Percentiles rank a stretch among this genome's conserved stretches.
Conservation (phyloP, 768 basidiomycete genomes). For the Amanita molliuscula region DNA sequence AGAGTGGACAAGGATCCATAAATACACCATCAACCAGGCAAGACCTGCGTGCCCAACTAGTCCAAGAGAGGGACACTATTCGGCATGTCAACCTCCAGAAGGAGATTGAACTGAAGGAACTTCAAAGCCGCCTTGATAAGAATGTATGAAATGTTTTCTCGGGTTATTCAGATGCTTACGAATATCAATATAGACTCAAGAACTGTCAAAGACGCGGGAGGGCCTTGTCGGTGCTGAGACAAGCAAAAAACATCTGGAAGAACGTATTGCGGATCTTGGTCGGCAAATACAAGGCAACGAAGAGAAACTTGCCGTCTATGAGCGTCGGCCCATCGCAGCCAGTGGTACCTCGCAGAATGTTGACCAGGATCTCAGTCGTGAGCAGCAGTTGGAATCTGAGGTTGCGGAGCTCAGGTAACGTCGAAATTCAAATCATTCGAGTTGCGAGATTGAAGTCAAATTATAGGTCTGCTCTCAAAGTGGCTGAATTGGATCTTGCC, state of each 20-base stretch:
- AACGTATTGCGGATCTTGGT: slow-evolving; percentile 51
- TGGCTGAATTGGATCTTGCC: slow-evolving; percentile 67
- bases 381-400: slow-evolving; percentile 76
- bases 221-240: slow-evolving; percentile 63
- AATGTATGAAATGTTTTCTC: slow-evolving; percentile 31
- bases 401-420: slow-evolving; percentile 75
- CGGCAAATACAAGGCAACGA: slow-evolving; percentile 63
- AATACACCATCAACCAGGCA: slow-evolving; percentile 33
- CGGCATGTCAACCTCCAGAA: slow-evolving; percentile 72
- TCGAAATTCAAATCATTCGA: slow-evolving; percentile 1
- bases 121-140: slow-evolving; percentile 64
- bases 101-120: slow-evolving; percentile 70
- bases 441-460: not conserved
- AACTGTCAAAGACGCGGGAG: slow-evolving; percentile 61
- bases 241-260: slow-evolving; percentile 69
- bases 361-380: slow-evolving; percentile 44
- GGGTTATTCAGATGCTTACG: slow-evolving; percentile 4
- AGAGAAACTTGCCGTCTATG: slow-evolving; percentile 83
- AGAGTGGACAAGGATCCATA: not conserved
- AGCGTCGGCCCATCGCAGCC: slow-evolving; percentile 42
- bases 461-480: slow-evolving; percentile 60
- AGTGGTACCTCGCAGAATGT: slow-evolving; percentile 20
- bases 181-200: slow-evolving; percentile 37
- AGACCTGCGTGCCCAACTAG: slow-evolving; percentile 60
- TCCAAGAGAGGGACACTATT: slow-evolving; percentile 62